A percentile compares a stretch with the other conserved stretches of the same genome.
phyloP scores from a whole-genome alignment of 192 early-diverging fungal genomes.

The Lunasporangiospora selenospora region DNA sequence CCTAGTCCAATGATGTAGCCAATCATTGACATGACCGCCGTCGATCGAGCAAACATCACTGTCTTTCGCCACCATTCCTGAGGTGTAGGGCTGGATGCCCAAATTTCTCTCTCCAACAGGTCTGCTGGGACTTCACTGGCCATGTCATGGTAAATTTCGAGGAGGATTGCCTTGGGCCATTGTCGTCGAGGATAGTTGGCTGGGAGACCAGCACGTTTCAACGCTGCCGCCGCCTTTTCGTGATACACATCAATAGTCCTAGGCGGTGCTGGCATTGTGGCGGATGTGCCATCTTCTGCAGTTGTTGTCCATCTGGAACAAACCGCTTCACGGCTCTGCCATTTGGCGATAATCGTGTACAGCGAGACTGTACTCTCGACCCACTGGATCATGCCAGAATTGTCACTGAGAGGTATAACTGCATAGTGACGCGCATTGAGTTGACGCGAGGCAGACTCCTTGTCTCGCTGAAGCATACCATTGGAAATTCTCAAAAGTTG shows the following conservation, averaged over 20 bases:
- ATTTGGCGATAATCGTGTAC: constrained; percentile 78
- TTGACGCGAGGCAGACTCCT: constrained; percentile 34
- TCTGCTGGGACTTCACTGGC: constrained; percentile 67
- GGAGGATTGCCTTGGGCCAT: constrained; percentile 72
- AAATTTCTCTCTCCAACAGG: constrained; percentile 71
- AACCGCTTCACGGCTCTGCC: constrained; percentile 76
- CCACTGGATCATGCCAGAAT: constrained; percentile 96
- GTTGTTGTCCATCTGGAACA: constrained; percentile 35
- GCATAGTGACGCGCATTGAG: constrained; percentile 57
- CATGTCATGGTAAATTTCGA: constrained; percentile 67
- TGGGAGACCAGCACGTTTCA: constrained; percentile 62
- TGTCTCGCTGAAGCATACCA: constrained; percentile 63
- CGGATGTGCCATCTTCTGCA: constrained; percentile 42
- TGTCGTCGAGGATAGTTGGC: constrained; percentile 61
- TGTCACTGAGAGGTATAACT: constrained; percentile 89
- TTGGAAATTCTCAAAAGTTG: constrained; percentile 76
- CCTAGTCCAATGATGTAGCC: constrained; percentile 93
- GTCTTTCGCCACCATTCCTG: constrained; percentile 80
- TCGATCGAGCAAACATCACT: constrained; percentile 75
- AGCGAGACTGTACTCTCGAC: constrained; percentile 82
- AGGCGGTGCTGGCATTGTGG: constrained; percentile 39
- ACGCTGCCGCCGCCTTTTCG: constrained; percentile 67
- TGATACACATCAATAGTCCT: constrained; percentile 77
- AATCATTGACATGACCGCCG: constrained; percentile 86
- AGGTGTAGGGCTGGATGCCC: constrained; percentile 64